Percentiles rank a stretch among this genome's conserved stretches.
Conservation (phyloP, 306 rosid genomes). For the Delonix regia region DNA sequence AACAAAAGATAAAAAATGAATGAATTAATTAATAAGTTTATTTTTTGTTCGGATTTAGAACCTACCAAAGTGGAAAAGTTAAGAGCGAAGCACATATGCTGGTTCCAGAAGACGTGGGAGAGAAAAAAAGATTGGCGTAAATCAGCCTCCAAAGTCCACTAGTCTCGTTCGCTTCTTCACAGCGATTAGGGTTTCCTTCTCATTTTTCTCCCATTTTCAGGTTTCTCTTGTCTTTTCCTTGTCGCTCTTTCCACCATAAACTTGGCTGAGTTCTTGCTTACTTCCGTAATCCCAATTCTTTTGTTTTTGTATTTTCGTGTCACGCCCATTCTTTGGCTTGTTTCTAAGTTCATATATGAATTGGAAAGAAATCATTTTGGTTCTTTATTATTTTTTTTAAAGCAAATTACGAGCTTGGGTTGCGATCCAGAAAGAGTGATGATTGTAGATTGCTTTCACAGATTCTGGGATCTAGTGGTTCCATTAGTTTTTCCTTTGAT, state of each 20-base stretch:
- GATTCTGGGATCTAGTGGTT: not conserved
- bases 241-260: not conserved
- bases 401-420: not conserved
- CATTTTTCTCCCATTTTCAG: constrained; percentile 21
- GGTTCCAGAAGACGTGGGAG: not conserved
- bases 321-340: not conserved
- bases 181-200: constrained; percentile 23
- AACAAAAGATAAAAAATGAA: no score
- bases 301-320: not conserved
- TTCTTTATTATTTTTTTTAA: not conserved
- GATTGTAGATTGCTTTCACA: not conserved
- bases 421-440: not conserved
- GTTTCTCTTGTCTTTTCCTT: not conserved
- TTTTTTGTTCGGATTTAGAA: not conserved
- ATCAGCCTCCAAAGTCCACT: not conserved
- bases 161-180: constrained; percentile 12
- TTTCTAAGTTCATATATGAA: not conserved
- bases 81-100: not conserved
- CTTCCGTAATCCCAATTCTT: not conserved
- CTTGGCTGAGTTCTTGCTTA: not conserved
- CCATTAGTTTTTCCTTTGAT: not conserved
- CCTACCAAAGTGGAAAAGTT: not conserved
- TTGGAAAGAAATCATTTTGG: not conserved
- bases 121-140: not conserved
- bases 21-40: not conserved